Conservation (phyloP, 169 alveolate genomes). For the Plasmodium yoelii region DNA sequence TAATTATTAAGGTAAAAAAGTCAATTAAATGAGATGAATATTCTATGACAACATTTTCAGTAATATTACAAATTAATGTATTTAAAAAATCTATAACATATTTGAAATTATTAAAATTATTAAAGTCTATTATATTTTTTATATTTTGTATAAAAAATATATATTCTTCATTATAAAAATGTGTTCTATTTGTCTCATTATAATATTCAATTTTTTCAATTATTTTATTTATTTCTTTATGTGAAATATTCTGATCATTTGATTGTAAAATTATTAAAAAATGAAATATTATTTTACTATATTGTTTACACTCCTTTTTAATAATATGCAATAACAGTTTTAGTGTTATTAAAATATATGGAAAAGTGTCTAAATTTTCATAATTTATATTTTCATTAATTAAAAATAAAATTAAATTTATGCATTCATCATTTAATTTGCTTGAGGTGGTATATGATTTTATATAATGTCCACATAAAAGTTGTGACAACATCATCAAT, state of each 20-base stretch:
- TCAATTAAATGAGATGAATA: slow-evolving; percentile 18
- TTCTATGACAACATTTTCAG: slow-evolving; percentile 29
- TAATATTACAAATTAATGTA: slow-evolving; percentile 43
- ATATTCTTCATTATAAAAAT: slow-evolving; percentile 61
- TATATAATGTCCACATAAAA: slow-evolving; percentile 38
- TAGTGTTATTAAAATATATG: slow-evolving; percentile 36
- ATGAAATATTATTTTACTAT: slow-evolving; percentile 54
- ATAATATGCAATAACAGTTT: slow-evolving; percentile 37
- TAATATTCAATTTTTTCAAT: slow-evolving; percentile 47
- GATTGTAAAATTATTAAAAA: slow-evolving; percentile 54
- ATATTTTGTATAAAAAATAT: slow-evolving; percentile 22
- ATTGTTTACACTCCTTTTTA: slow-evolving; percentile 46
- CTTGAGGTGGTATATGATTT: neutral
- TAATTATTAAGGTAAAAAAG: slow-evolving; percentile 19
- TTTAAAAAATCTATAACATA: slow-evolving; percentile 39
- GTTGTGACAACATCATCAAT: slow-evolving; percentile 52
- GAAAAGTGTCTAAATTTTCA: slow-evolving; percentile 36
- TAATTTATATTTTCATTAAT: slow-evolving; percentile 60
- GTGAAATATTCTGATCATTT: slow-evolving; percentile 20
- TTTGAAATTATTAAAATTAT: slow-evolving; percentile 53
- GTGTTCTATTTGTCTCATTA: slow-evolving; percentile 9
- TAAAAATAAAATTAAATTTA: slow-evolving; percentile 59
- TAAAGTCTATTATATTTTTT: slow-evolving; percentile 23
- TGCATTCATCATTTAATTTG: slow-evolving; percentile 18
- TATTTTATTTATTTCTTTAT: slow-evolving; percentile 25